Evolutionary conservation across 345 rosid genomes (phyloP), one percentile per base, ranked within the genome.

Genomic region (Eucalyptus rudis): DNA sequence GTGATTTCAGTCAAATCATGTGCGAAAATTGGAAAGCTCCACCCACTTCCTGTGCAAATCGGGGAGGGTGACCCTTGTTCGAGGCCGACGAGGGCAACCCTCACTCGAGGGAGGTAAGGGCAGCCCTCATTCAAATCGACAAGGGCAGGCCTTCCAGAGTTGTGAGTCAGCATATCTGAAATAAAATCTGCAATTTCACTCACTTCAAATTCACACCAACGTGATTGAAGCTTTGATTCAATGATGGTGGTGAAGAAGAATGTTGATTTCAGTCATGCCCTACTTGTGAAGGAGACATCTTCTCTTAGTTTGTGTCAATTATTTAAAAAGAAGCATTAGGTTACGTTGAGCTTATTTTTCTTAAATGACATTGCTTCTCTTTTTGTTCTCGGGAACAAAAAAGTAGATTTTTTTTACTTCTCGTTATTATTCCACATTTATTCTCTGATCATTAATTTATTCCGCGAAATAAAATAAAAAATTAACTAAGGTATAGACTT

Each of bases 351-450:
- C 1, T 56, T 56, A 9, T 22, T 52, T 52, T 52, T 52, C 25
- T 3, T 52, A 52, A 52, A 52, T 52, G 25, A 8, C 25, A 52
- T 19, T 19, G 1, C 25, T 52, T 52, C 4, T 52, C 1, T 20
- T 52, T 52, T 52, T 52, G 10, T 51, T 51, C 0, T 1, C 0
- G 1, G 1, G 0, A 51, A 16, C 3, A 51, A 16, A 51, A 16
- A 51, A 16, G 1, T 6, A 50, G 7, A 15, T 16, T 6, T 51
- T 16, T 16, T 7, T 51, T 17, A 52, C 56, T 19, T 52, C 1
- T 52, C 1, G 0, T 52, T 3, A 52, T 52, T 52, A 8, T 52
- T 52, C 58, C 10, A 52, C 4, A 52, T 52, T 1, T 19, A 52
- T 52, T 52, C 2, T 0, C 5, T 52, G 4, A 52, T 1, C 10